phyloP scores from a whole-genome alignment of 2,329 filamentous ascomycete species.

The Nigrograna mackinnonii region DNA sequence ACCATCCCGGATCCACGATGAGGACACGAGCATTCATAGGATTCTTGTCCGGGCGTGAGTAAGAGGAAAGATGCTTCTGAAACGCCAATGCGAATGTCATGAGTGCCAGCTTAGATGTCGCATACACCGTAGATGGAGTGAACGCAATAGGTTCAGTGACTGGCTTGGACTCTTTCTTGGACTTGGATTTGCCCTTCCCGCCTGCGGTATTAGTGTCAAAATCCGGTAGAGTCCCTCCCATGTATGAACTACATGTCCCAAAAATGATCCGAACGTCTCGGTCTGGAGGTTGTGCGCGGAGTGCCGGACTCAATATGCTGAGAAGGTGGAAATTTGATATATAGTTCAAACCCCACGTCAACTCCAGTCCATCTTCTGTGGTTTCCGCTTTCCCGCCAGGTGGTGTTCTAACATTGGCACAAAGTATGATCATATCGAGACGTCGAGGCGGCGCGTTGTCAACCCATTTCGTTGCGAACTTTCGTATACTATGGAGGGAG shows the following conservation, averaged over 20 bases:
- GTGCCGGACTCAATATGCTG: conserved; percentile 85
- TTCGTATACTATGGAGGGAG: conserved; percentile 85
- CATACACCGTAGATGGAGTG: conserved; percentile 50
- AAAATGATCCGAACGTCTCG: conserved; percentile 89
- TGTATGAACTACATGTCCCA: conserved; percentile 85
- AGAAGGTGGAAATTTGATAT: conserved; percentile 94
- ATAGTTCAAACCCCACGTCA: conserved; percentile 94
- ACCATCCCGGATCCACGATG: conserved; percentile 83
- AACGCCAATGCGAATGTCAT: conserved; percentile 89
- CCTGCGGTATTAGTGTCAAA: conserved; percentile 50
- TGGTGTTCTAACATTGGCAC: conserved; percentile 77
- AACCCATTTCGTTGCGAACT: conserved; percentile 97
- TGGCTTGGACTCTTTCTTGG: conserved; percentile 52
- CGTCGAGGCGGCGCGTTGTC: conserved; percentile 89
- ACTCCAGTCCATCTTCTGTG: conserved; percentile 81
- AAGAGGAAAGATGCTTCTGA: conserved; percentile 87
- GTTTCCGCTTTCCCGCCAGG: conserved; percentile 61
- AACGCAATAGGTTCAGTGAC: conserved; percentile 38
- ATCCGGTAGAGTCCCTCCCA: conserved; percentile 70
- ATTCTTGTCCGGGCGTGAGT: conserved; percentile 79
- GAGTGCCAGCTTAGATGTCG: conserved; percentile 68
- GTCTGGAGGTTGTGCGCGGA: conserved; percentile 90
- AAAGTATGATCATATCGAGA: conserved; percentile 88
- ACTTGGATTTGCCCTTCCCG: conserved; percentile 52
- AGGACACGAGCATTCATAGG: conserved; percentile 83